Evolutionary conservation across 306 rosid species (phyloP).

Genomic region (Rosa rugosa): DNA sequence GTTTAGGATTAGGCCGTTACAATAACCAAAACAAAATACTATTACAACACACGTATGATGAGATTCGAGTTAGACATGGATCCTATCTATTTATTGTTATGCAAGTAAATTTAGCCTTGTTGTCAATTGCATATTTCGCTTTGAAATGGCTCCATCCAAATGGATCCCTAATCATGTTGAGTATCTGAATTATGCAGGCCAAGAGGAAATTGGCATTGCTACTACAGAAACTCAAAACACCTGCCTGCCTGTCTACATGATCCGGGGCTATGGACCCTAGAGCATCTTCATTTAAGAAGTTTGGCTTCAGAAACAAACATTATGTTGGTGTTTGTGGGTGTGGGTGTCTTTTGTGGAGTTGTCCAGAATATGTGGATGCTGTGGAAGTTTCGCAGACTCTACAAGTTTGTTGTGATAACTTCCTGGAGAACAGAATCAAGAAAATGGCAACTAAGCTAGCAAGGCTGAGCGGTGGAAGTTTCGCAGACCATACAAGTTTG

Average conservation of each 20-base stretch:
- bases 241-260: slow-evolving; percentile 84
- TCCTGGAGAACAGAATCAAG: no score
- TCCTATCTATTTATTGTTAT: no score
- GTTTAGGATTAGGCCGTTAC: no score
- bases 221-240: slow-evolving; percentile 81
- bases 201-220: slow-evolving; percentile 92
- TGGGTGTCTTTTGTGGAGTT: slow-evolving; percentile 95
- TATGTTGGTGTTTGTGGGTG: slow-evolving; percentile 98
- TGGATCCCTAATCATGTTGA: slow-evolving; percentile 12
- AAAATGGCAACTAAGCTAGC: no score
- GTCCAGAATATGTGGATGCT: slow-evolving; percentile 97
- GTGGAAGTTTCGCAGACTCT: slow-evolving; percentile 97
- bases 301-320: slow-evolving; percentile 89
- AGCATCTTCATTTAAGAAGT: slow-evolving; percentile 78
- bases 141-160: background rate
- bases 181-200: slow-evolving; percentile 56
- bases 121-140: background rate
- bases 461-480: no score
- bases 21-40: no score
- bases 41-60: no score
- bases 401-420: slow-evolving; percentile 77
- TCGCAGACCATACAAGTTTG: no score
- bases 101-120: background rate
- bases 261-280: slow-evolving; percentile 80
- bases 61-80: no score